phyloP scores from a whole-genome alignment of 2,329 filamentous ascomycete genomes.

The Madurella mycetomatis region DNA sequence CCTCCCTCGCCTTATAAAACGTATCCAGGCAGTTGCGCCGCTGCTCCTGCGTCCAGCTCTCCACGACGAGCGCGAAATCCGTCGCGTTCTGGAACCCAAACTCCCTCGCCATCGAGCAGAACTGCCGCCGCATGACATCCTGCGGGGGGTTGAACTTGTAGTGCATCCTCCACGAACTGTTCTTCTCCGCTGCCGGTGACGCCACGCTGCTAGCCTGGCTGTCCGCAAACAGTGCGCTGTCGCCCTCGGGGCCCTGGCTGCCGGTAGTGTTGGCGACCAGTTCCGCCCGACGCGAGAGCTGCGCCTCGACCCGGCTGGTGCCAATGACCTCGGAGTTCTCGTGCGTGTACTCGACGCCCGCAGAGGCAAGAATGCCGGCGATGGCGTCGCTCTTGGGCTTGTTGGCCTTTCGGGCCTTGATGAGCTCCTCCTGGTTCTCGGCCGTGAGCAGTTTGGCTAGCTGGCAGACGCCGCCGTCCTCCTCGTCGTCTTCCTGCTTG shows the following conservation, averaged over 20 bases:
- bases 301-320: constrained; percentile 83
- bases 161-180: constrained; percentile 31
- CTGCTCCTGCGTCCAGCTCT: constrained; percentile 83
- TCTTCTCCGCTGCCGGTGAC: background rate
- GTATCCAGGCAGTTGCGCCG: constrained; percentile 70
- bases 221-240: constrained; percentile 56
- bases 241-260: constrained; percentile 24
- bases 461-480: constrained; percentile 67
- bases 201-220: constrained; percentile 34
- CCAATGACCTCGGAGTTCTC: constrained; percentile 95
- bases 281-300: constrained; percentile 72
- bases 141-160: constrained; percentile 66
- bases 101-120: constrained; percentile 81
- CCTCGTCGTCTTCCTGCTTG: constrained; percentile 49
- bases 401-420: constrained; percentile 31
- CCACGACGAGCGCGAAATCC: constrained; percentile 86
- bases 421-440: constrained; percentile 40
- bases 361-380: constrained; percentile 80
- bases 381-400: constrained; percentile 64
- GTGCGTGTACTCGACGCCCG: constrained; percentile 91
- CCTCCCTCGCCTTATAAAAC: constrained; percentile 70
- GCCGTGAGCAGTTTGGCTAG: constrained; percentile 57
- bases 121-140: constrained; percentile 73
- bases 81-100: constrained; percentile 72
- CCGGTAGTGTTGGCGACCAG: constrained; percentile 44